phyloP scores from a whole-genome alignment of 768 basidiomycete genomes.

The Lentinus tigrinus region DNA sequence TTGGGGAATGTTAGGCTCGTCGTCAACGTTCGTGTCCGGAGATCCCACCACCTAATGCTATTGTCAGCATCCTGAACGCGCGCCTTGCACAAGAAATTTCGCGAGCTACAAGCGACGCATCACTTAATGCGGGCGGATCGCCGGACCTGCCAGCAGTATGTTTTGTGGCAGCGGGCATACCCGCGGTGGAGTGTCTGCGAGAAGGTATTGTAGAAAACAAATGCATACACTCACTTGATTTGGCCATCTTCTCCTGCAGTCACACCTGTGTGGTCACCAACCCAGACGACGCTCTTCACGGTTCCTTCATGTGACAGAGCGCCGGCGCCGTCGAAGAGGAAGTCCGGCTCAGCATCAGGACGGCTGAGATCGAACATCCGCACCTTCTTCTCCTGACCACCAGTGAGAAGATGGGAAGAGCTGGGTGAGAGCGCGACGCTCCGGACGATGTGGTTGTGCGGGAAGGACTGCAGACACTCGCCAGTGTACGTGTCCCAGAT shows the following conservation, averaged over 20 bases:
- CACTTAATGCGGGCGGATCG: no score
- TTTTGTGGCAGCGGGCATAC: conserved; percentile 2
- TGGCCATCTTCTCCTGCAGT: conserved; percentile 90
- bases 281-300: conserved; percentile 92
- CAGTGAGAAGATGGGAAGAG: conserved; percentile 73
- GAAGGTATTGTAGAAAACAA: neutral
- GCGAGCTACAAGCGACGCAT: no score
- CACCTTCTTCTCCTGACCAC: conserved; percentile 97
- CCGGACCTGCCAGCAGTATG: no score
- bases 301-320: conserved; percentile 80
- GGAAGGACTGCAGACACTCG: conserved; percentile 87
- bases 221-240: conserved; percentile 64
- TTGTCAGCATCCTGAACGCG: no score
- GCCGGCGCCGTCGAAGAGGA: conserved; percentile 61
- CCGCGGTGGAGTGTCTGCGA: neutral
- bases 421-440: conserved; percentile 84
- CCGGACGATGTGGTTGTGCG: conserved; percentile 97
- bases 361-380: conserved; percentile 88
- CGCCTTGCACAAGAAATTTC: no score
- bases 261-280: conserved; percentile 83
- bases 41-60: conserved; percentile 88
- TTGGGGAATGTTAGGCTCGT: conserved; percentile 71
- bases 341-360: conserved; percentile 85
- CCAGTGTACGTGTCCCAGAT: conserved; percentile 96
- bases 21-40: conserved; percentile 72